These are phyloP conservation scores for Spizellomyces sp. DNA, from an alignment of 192 early-diverging fungal genomes.

Conservation along the genomic window DNA sequence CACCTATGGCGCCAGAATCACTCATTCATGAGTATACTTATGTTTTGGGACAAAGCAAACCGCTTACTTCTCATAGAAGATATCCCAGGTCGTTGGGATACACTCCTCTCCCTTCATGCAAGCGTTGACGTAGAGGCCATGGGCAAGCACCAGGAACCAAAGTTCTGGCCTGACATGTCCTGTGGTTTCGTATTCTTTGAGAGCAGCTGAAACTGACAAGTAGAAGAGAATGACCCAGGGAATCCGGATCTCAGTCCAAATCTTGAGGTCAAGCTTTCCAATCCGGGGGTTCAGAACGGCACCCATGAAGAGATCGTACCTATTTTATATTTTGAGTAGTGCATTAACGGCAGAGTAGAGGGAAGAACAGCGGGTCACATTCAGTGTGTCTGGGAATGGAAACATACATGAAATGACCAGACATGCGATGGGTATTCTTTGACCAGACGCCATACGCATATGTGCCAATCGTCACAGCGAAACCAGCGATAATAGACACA, in stretches of 20 bases:
- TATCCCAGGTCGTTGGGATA: slow-evolving; percentile 92
- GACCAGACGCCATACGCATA: slow-evolving; percentile 35
- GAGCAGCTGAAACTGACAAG: slow-evolving; percentile 62
- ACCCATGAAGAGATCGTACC: slow-evolving; percentile 93
- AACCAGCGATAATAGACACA: slow-evolving; percentile 53
- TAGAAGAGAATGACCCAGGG: slow-evolving; percentile 81
- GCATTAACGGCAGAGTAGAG: too few species aligned
- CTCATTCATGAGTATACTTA: too few species aligned
- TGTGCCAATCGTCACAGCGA: slow-evolving; percentile 41
- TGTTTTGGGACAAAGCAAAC: too few species aligned
- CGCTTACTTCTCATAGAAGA: slow-evolving; percentile 75
- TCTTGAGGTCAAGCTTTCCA: slow-evolving; percentile 82
- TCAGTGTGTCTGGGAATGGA: background rate
- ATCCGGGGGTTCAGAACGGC: slow-evolving; percentile 87
- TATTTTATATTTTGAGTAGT: slow-evolving; percentile 36
- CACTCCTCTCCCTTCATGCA: slow-evolving; percentile 73
- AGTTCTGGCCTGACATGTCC: slow-evolving; percentile 72
- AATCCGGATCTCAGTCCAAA: slow-evolving; percentile 85
- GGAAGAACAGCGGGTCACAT: background rate
- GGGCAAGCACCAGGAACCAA: slow-evolving; percentile 69
- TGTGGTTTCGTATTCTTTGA: slow-evolving; percentile 68
- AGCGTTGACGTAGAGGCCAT: slow-evolving; percentile 81
- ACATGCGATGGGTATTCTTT: slow-evolving; percentile 55
- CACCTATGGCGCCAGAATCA: slow-evolving; percentile 42
- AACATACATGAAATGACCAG: slow-evolving; percentile 45